These are phyloP conservation scores for Phytophthora chlamydospora DNA, from an alignment of 352 stramenopile species.

Conservation along the genomic window DNA sequence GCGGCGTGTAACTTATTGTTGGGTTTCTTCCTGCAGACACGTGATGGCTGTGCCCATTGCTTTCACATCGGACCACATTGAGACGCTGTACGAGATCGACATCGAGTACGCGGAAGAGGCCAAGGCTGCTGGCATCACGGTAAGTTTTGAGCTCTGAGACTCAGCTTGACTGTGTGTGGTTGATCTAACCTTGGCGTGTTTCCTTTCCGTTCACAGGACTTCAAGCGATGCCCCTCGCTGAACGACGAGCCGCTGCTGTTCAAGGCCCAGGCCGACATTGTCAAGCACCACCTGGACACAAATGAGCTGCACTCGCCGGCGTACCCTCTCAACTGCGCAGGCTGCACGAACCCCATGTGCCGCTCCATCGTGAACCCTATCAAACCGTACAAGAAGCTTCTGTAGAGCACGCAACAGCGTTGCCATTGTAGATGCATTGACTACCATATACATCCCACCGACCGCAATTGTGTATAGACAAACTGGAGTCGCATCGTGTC, in stretches of 20 bases:
- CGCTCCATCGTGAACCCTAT: conserved; percentile 87
- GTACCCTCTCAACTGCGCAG: conserved; percentile 88
- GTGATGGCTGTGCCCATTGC: conserved; percentile 98
- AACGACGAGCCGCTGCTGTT: conserved; percentile 97
- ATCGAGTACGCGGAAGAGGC: conserved; percentile 99
- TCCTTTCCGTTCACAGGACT: conserved; percentile 60
- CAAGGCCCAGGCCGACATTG: conserved; percentile 96
- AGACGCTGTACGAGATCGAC: conserved; percentile 99
- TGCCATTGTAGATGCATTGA: conserved; percentile 2
- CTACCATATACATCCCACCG: neutral
- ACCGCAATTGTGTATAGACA: conserved; percentile 27
- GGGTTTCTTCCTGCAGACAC: conserved; percentile 49
- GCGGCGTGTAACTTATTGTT: conserved; percentile 6
- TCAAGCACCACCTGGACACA: conserved; percentile 92
- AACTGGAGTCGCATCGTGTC: neutral
- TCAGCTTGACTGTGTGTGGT: neutral
- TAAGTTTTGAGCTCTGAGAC: conserved; percentile 22
- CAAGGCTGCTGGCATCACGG: conserved; percentile 93
- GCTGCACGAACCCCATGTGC: conserved; percentile 86
- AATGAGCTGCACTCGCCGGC: conserved; percentile 73
- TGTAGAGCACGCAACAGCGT: conserved; percentile 25
- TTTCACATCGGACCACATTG: conserved; percentile 99
- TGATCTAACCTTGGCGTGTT: conserved; percentile 4
- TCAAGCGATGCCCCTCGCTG: conserved; percentile 94
- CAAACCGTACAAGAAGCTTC: conserved; percentile 68